A percentile compares a stretch with the other conserved stretches of the same genome.
phyloP scores from a whole-genome alignment of 306 rosid species.

The Gynostemma pentaphyllum region DNA sequence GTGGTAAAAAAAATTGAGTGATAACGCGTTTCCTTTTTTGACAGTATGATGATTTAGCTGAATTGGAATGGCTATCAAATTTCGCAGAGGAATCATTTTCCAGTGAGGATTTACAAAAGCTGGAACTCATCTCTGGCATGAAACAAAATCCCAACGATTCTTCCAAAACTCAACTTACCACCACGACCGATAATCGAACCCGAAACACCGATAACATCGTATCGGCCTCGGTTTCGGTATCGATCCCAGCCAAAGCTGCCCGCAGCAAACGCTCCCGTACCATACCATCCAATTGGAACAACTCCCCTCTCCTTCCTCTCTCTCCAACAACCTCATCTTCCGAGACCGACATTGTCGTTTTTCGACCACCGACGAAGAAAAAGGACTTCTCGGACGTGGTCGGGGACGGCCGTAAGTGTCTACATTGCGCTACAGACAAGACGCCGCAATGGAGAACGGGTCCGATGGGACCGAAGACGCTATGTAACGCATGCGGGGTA shows the following conservation, averaged over 20 bases:
- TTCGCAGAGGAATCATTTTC: constrained; percentile 57
- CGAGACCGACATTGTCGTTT: neutral
- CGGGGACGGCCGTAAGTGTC: constrained; percentile 18
- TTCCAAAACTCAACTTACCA: constrained; percentile 17
- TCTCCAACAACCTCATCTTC: constrained; percentile 20
- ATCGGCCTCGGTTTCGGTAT: no score
- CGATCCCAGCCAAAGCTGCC: constrained; percentile 71
- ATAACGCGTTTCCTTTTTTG: neutral
- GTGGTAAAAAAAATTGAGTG: neutral
- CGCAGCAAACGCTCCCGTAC: constrained; percentile 76
- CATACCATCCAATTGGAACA: constrained; percentile 60
- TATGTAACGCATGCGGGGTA: constrained; percentile 2
- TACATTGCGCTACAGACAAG: constrained; percentile 7
- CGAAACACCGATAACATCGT: constrained; percentile 19
- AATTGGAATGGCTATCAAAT: constrained; percentile 53
- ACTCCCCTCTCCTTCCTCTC: constrained; percentile 55
- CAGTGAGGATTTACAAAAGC: constrained; percentile 60
- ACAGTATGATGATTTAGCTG: constrained; percentile 73
- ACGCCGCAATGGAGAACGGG: constrained; percentile 10
- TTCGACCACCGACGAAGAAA: constrained; percentile 15
- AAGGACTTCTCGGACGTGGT: constrained; percentile 30
- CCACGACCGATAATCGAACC: constrained; percentile 15
- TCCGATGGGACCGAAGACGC: constrained; percentile 9
- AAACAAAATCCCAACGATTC: constrained; percentile 29
- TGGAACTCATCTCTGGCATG: constrained; percentile 58